Base-by-base conservation (phyloP, 805 yeast species). In the Candida ficus region DNA sequence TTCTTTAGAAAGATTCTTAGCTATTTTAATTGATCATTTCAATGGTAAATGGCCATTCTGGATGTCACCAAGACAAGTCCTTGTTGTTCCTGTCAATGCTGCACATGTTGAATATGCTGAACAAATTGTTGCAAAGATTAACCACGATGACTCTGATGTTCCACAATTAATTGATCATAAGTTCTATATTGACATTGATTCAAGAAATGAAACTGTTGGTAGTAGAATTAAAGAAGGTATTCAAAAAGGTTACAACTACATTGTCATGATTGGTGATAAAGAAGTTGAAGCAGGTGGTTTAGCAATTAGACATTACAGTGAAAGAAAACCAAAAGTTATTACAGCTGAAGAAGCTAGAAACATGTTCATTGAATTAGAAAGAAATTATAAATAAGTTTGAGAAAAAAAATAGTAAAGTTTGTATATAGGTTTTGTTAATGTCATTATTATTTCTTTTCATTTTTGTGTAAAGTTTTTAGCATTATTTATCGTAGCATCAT, bases 1-100 rank as follows among this genome's bases (percentile, higher is more conserved):
- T 0, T 89, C 97, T 0, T 70, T 93, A 8, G 99, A 93, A 60
- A 71, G 99, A 54, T 93, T 93, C 57, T 65, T 93, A 64, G 96
- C 98, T 2, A 75, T 93, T 44, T 67, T 93, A 45, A 78, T 93
- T 38, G 98, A 93, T 58, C 95, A 90, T 49, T 87, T 80, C 59
- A 76, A 77, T 42, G 99, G 98, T 0, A 81, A 82, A 50, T 93
- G 98, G 98, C 99, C 99, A 9, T 89, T 93, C 58, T 93, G 99
- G 99, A 57, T 93, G 33, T 87, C 83, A 48, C 97, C 98, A 7
- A 72, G 95, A 46, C 99, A 93, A 59, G 93, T 91, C 0, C 70
- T 84, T 29, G 70, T 93, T 3, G 70, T 93, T 6, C 97, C 99
- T 1, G 79, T 89, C 4, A 78, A 81, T 42, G 78, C 78, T 1